Evolutionary conservation across 2,329 filamentous ascomycete genomes (phyloP), one percentile per base, ranked within the genome.

Genomic region (Claviceps quebecensis): DNA sequence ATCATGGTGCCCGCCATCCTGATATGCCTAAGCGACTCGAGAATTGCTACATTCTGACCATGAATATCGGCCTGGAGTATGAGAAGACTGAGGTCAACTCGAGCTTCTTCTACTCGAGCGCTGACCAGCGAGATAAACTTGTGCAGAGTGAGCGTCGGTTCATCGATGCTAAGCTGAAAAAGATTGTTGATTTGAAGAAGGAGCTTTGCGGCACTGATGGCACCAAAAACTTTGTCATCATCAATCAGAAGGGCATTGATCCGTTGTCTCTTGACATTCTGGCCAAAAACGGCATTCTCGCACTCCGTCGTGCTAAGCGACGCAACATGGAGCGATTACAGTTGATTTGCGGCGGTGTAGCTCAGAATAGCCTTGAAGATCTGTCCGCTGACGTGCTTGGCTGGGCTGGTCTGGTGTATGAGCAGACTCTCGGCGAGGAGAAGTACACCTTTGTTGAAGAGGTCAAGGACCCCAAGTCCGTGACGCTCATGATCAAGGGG

Each of bases 11-110:
- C 13, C 81, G 93, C 64, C 93, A 98, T 70, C 93, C 93, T 3
- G 93, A 98, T 65, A 98, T 98, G 93, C 88, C 93, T 8, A 97
- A 95, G 75, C 79, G 86, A 53, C 81, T 98, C 34, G 88, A 95
- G 70, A 96, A 98, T 66, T 94, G 93, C 54, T 89, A 83, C 69
- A 96, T 98, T 62, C 75, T 98, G 55, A 95, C 88, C 26, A 76
- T 98, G 63, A 98, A 98, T 65, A 91, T 98, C 66, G 94, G 87
- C 67, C 74, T 98, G 56, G 93, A 98, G 68, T 98, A 98, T 68
- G 93, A 98, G 71, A 98, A 98, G 76, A 91, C 90, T 0, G 93
- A 98, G 71, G 95, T 98, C 69, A 98, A 98, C 79, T 96, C 90
- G 41, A 83, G 90, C 49, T 98, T 98, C 77, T 98, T 95, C 77